These are phyloP conservation scores for Fistulina hepatica DNA, from an alignment of 1,284 basidiomycete species.

Conservation along the genomic window DNA sequence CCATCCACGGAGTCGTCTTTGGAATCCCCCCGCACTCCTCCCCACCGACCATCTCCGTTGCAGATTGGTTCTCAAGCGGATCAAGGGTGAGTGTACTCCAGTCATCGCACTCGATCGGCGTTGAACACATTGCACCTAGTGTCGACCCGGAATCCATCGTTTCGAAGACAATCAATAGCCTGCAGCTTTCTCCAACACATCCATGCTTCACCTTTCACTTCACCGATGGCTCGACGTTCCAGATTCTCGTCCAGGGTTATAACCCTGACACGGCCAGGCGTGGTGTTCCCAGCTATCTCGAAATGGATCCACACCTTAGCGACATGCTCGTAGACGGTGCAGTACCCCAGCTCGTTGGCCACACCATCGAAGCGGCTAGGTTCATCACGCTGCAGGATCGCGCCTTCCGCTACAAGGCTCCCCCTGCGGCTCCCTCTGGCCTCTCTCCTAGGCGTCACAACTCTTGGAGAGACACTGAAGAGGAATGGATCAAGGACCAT, in stretches of 20 bases:
- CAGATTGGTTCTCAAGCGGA: too few species aligned
- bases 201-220: constrained; percentile 1
- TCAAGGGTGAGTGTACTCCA: too few species aligned
- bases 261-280: not conserved
- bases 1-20: too few species aligned
- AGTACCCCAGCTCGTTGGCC: not conserved
- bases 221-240: not conserved
- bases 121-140: too few species aligned
- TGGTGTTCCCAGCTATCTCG: not conserved
- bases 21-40: too few species aligned
- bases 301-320: not conserved
- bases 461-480: too few species aligned
- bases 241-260: not conserved
- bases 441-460: not conserved
- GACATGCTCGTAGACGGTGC: not conserved
- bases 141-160: not conserved
- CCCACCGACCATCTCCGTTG: too few species aligned
- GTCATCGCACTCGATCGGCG: too few species aligned
- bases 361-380: not conserved
- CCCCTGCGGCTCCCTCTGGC: not conserved
- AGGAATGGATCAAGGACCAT: not conserved
- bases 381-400: not conserved
- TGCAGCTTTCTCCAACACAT: not conserved
- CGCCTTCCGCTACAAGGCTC: not conserved
- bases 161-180: not conserved